Evolutionary conservation across 805 yeast genomes (phyloP).

Genomic region (Saccharomycopsis fodiens): DNA sequence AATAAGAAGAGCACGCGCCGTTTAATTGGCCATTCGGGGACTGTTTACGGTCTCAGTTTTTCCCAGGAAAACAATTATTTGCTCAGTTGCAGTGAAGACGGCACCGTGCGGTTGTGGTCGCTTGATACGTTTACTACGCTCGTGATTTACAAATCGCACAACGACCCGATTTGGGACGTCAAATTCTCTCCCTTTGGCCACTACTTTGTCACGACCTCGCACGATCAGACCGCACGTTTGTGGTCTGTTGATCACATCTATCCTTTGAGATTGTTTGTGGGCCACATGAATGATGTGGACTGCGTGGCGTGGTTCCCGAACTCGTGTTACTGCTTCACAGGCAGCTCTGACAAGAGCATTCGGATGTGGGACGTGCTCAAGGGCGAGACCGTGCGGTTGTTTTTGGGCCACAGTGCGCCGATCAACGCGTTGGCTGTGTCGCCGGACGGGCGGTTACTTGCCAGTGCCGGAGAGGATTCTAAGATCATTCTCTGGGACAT

Average conservation of each 20-base stretch:
- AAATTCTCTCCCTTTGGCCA: constrained; percentile 92
- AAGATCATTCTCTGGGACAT: constrained; percentile 89
- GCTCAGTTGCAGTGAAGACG: constrained; percentile 82
- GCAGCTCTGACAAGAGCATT: constrained; percentile 90
- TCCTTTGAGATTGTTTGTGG: constrained; percentile 93
- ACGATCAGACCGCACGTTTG: constrained; percentile 93
- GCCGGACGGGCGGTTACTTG: constrained; percentile 96
- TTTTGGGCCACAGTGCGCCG: constrained; percentile 89
- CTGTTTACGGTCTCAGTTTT: constrained; percentile 85
- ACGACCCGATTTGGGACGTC: constrained; percentile 97
- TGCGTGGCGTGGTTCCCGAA: constrained; percentile 94
- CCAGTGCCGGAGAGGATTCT: constrained; percentile 91
- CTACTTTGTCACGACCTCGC: constrained; percentile 96
- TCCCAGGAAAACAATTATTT: constrained; percentile 83
- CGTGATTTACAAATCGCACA: constrained; percentile 94
- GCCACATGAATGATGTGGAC: constrained; percentile 94
- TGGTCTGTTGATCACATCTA: constrained; percentile 99
- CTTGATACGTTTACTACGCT: constrained; percentile 81
- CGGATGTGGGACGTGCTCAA: constrained; percentile 96
- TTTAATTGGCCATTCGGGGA: constrained; percentile 88
- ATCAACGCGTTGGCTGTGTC: constrained; percentile 80
- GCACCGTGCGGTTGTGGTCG: constrained; percentile 90
- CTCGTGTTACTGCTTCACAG: constrained; percentile 89
- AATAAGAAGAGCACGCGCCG: constrained; percentile 37
- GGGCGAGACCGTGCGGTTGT: constrained; percentile 85